Base-by-base conservation (phyloP, 495 filamentous ascomycete genomes). In the Letharia lupina region DNA sequence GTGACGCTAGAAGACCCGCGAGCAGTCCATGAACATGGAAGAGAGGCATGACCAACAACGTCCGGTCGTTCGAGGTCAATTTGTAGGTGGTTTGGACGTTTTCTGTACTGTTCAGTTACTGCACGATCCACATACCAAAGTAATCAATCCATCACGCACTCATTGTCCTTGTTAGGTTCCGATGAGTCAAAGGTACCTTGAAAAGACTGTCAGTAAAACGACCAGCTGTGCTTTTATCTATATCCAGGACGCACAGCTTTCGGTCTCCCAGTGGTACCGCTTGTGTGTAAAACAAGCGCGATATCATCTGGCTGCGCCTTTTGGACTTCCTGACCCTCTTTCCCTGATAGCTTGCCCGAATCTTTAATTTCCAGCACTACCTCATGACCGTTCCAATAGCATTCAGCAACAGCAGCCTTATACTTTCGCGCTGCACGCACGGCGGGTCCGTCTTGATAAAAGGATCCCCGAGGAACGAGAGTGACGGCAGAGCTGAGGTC, bases 11-110 rank as follows among this genome's bases (percentile, higher is more conserved):
- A 68, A 93, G 86, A 35, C 84, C 89, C 47, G 90, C 91, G 7
- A 93, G 81, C 4, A 95, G 82, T 35, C 90, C 91, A 73, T 93
- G 91, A 64, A 95, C 90, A 75, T 95, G 90, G 81, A 93, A 93
- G 5, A 95, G 81, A 12, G 90, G 90, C 91, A 93, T 95, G 58
- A 95, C 90, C n/a, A 95, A 81, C 76, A 90, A 85, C 45, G 90
- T 93, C 42, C 89, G 82, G 75, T 93, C 90, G 40, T 77, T 62
- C 35, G 83, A 73, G 4, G 83, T 84, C 62, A 94, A 81, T 61
- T 84, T 73, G 75, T 93, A 93, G 4, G 90, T 94, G 18, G 78
- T 75, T 69, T 86, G 79, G 70, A 93, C 90, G 76, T 93, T 93
- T 66, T 76, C 83, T 87, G 67, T 40, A 18, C 16, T 15, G 60